Evolutionary conservation across 192 early-diverging fungal genomes (phyloP).

Genomic region (Coemansia sp.): DNA sequence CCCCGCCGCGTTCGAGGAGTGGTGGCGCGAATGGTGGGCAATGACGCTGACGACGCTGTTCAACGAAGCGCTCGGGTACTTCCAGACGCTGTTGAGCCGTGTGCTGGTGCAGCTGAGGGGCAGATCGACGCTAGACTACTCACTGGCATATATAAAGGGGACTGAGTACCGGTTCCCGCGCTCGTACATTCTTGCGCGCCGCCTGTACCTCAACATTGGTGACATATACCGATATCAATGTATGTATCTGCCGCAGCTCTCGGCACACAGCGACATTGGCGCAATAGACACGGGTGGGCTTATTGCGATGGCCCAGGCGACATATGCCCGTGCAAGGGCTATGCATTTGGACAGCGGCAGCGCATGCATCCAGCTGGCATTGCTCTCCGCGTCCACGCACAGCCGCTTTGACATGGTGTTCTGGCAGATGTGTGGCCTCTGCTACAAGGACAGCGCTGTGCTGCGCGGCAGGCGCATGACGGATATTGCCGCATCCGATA

Average conservation of each 20-base stretch:
- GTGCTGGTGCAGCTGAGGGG: constrained; percentile 11
- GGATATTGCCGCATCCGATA: neutral
- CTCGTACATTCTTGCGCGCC: constrained; percentile 23
- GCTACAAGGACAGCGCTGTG: constrained; percentile 19
- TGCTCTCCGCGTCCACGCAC: constrained; percentile 25
- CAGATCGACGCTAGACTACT: constrained; percentile 7
- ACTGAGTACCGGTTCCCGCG: constrained; percentile 9
- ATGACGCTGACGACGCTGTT: constrained; percentile 31
- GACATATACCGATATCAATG: constrained; percentile 50
- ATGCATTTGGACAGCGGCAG: constrained; percentile 34
- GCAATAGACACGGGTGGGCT: constrained; percentile 12
- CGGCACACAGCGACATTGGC: constrained; percentile 12
- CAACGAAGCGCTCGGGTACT: constrained; percentile 43
- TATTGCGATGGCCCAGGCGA: constrained; percentile 24
- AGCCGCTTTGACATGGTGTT: constrained; percentile 32
- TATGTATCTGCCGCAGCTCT: constrained; percentile 40
- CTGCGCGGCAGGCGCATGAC: neutral
- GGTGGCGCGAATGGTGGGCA: constrained; percentile 46
- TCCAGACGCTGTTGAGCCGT: constrained; percentile 27
- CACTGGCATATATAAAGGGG: constrained; percentile 1
- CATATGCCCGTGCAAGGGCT: constrained; percentile 33
- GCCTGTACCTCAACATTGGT: constrained; percentile 32
- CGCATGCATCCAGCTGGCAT: constrained; percentile 32
- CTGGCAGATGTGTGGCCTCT: constrained; percentile 43
- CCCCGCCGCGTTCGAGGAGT: constrained; percentile 21